A percentile compares a stretch with the other conserved stretches of the same genome.
phyloP scores from a whole-genome alignment of 2,329 filamentous ascomycete genomes.

The Aspergillus alliaceus region DNA sequence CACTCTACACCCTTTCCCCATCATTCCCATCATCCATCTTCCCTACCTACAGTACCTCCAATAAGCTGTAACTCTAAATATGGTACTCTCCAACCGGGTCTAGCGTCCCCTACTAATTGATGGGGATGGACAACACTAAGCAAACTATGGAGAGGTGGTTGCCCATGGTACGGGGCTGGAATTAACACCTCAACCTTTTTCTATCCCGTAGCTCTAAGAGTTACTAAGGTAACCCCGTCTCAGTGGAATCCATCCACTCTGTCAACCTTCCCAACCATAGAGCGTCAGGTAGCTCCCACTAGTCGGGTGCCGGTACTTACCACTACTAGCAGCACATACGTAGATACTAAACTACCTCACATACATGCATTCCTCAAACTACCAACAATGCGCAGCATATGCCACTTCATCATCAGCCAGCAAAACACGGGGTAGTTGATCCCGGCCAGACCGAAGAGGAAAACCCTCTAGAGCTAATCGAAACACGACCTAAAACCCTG shows the following conservation, averaged over 20 bases:
- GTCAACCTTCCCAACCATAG: neutral
- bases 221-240: neutral
- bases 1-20: neutral
- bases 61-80: constrained; percentile 1
- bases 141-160: neutral
- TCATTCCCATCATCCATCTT: neutral
- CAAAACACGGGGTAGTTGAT: neutral
- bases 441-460: neutral
- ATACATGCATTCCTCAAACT: neutral
- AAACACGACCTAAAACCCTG: neutral
- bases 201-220: neutral
- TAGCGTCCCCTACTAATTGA: neutral
- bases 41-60: neutral
- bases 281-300: neutral
- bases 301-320: neutral
- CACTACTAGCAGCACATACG: neutral
- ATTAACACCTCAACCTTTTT: neutral
- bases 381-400: neutral
- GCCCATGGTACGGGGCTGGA: neutral
- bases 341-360: neutral
- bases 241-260: neutral
- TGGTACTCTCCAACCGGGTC: neutral
- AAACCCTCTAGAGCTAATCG: neutral
- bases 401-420: neutral
- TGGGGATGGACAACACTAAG: neutral